Conservation (phyloP, 768 basidiomycete genomes). For the Podaxis mareebaensis region DNA sequence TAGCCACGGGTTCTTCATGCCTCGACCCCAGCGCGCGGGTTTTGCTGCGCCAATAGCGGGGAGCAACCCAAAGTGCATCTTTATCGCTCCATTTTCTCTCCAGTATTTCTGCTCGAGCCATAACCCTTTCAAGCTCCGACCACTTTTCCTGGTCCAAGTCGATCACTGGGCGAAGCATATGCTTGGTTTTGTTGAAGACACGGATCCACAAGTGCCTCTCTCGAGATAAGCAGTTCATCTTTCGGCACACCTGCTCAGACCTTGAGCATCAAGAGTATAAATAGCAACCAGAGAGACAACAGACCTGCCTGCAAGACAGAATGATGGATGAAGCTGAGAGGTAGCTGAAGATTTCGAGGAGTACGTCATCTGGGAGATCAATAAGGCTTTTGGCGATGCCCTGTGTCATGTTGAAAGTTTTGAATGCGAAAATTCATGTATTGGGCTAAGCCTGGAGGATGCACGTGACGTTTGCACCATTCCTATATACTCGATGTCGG, state of each 20-base stretch:
- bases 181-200: neutral
- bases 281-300: neutral
- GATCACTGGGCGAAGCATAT: neutral
- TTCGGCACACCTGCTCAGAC: neutral
- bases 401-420: neutral
- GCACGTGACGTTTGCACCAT: too few relatives aligned
- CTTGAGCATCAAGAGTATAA: neutral
- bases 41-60: neutral
- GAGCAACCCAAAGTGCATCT: neutral
- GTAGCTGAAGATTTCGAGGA: neutral
- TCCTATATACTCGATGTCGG: too few relatives aligned
- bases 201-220: neutral
- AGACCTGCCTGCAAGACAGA: neutral
- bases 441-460: too few relatives aligned
- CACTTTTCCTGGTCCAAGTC: neutral
- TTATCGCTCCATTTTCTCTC: neutral
- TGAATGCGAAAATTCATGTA: too few relatives aligned
- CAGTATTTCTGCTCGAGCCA: neutral
- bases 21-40: neutral
- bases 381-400: neutral
- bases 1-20: neutral
- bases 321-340: neutral
- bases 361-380: neutral
- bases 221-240: neutral
- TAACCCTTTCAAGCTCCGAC: neutral